phyloP scores from a whole-genome alignment of 164 flowering plant genomes.

The Stephania cephalantha region DNA sequence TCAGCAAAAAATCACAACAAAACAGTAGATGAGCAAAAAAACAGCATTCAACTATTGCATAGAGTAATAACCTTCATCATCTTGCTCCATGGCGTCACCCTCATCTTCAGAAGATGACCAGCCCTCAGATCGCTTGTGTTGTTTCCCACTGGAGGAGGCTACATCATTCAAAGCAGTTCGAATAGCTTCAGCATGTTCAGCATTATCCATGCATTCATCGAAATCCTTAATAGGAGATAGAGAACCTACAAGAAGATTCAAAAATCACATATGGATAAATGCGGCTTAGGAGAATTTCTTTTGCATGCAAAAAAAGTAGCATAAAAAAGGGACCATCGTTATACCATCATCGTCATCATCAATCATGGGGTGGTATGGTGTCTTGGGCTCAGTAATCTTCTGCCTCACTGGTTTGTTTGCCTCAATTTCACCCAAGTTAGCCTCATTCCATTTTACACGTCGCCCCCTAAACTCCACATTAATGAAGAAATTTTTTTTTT shows the following conservation, averaged over 20 bases:
- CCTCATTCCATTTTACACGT: conserved; percentile 85
- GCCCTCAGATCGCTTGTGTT: conserved; percentile 31
- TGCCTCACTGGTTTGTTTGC: conserved; percentile 94
- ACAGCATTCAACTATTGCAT: not conserved
- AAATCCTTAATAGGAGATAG: conserved; percentile 52
- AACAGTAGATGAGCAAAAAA: not conserved
- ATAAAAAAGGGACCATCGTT: conserved; percentile 2
- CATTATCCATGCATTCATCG: conserved; percentile 38
- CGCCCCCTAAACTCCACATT: conserved; percentile 36
- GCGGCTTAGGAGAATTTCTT: not conserved
- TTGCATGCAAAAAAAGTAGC: not conserved
- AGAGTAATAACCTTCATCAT: conserved; percentile 47
- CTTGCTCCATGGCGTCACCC: conserved; percentile 75
- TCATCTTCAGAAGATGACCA: conserved; percentile 98
- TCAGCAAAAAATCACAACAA: not conserved
- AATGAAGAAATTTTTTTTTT: not conserved
- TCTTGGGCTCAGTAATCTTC: conserved; percentile 99
- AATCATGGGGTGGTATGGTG: conserved; percentile 91
- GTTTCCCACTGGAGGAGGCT: conserved; percentile 61
- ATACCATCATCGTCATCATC: conserved; percentile 62
- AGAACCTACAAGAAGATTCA: conserved; percentile 42
- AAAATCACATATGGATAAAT: not conserved
- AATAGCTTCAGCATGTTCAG: conserved; percentile 68
- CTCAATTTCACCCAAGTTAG: conserved; percentile 83
- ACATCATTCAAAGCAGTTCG: conserved; percentile 63